phyloP scores from a whole-genome alignment of 1,139 yeast genomes.

The Hemisphaericaspora xylofermentans region DNA sequence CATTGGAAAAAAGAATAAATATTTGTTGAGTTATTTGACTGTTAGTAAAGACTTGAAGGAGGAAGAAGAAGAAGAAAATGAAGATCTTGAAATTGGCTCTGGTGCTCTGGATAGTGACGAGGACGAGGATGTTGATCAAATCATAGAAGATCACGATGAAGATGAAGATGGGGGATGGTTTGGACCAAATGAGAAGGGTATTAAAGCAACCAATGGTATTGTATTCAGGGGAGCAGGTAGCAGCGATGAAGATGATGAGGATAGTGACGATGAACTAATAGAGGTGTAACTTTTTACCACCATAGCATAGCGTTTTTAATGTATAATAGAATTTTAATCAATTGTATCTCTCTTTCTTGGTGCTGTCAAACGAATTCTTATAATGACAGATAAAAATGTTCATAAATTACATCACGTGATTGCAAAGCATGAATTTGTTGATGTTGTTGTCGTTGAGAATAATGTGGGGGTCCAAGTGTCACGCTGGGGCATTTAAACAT shows the following conservation, averaged over 20 bases:
- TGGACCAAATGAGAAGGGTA: conserved; percentile 12
- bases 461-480: too few species aligned
- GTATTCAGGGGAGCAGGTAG: conserved; percentile 13
- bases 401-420: too few species aligned
- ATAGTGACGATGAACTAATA: conserved; percentile 12
- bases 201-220: conserved; percentile 15
- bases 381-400: too few species aligned
- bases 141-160: conserved; percentile 15
- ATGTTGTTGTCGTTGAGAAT: too few species aligned
- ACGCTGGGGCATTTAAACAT: too few species aligned
- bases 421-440: too few species aligned
- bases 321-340: too few species aligned
- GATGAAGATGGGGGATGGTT: conserved; percentile 22
- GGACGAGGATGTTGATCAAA: conserved; percentile 21
- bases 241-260: conserved; percentile 15
- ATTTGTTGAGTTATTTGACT: conserved; percentile 45
- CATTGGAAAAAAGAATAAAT: conserved; percentile 55
- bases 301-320: background rate
- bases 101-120: conserved; percentile 17
- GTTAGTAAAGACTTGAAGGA: conserved; percentile 22
- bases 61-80: conserved; percentile 17
- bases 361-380: too few species aligned
- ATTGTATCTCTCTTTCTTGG: too few species aligned
- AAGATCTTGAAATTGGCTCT: conserved; percentile 16
- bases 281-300: conserved; percentile 6